phyloP scores from a whole-genome alignment of 2,329 filamentous ascomycete species.

The Lojkania enalia region DNA sequence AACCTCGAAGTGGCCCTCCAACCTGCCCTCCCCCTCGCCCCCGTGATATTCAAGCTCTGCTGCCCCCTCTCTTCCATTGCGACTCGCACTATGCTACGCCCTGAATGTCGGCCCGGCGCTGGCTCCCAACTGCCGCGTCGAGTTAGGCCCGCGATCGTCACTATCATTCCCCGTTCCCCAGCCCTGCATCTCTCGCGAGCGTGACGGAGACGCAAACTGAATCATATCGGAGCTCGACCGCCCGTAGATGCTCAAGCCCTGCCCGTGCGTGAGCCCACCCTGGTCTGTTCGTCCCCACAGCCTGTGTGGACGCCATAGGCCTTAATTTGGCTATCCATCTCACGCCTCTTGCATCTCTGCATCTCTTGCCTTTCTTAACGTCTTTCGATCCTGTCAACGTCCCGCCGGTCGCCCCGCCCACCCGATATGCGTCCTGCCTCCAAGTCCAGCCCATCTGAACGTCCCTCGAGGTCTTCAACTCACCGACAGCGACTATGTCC shows the following conservation, averaged over 20 bases:
- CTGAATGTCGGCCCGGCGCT: not conserved
- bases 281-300: constrained; percentile 19
- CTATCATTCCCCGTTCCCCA: too few species aligned
- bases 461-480: constrained; percentile 37
- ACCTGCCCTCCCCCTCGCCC: not conserved
- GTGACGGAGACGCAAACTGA: too few species aligned
- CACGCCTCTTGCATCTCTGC: constrained; percentile 34
- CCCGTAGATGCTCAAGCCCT: constrained; percentile 37
- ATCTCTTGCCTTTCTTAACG: constrained; percentile 28
- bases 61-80: not conserved
- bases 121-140: constrained; percentile 18
- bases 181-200: constrained; percentile 3
- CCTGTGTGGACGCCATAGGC: constrained; percentile 33
- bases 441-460: constrained; percentile 26
- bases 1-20: too few species aligned
- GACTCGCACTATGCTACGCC: not conserved
- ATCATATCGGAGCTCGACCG: constrained; percentile 36
- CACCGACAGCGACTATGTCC: constrained; percentile 58
- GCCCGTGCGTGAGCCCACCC: constrained; percentile 28
- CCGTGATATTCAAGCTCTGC: not conserved
- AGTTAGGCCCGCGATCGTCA: constrained; percentile 39
- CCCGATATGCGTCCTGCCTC: constrained; percentile 41
- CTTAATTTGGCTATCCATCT: constrained; percentile 46
- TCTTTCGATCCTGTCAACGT: constrained; percentile 19
- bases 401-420: constrained; percentile 9